Percentiles rank a stretch among this genome's conserved stretches.
Evolutionary conservation across 352 stramenopile species (phyloP).

Genomic region (Globisporangium nagaii): DNA sequence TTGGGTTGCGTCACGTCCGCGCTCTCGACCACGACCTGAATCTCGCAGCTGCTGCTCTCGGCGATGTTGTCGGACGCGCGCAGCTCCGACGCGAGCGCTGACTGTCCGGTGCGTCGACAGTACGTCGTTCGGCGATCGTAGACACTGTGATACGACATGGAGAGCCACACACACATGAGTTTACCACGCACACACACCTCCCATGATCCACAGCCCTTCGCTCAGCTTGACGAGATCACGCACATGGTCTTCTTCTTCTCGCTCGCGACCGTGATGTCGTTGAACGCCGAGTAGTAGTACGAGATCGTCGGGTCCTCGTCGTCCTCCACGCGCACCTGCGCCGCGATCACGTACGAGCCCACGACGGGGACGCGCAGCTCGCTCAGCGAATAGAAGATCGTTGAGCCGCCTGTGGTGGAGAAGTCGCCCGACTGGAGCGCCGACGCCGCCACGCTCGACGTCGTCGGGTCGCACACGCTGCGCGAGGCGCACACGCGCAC

Average conservation of each 20-base stretch:
- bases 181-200: not conserved
- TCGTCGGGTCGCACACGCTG: constrained; percentile 29
- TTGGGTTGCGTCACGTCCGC: constrained; percentile 24
- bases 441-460: constrained; percentile 15
- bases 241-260: constrained; percentile 2
- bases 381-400: constrained; percentile 34
- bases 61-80: constrained; percentile 16
- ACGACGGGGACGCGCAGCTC: constrained; percentile 26
- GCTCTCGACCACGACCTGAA: constrained; percentile 25
- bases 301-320: constrained; percentile 20
- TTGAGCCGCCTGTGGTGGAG: constrained; percentile 16
- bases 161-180: not conserved
- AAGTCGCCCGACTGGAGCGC: constrained; percentile 38
- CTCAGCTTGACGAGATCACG: too few relatives aligned
- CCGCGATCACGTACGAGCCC: constrained; percentile 39
- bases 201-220: too few relatives aligned
- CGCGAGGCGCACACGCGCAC: constrained; percentile 29
- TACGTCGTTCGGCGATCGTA: constrained; percentile 35
- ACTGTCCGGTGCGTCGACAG: constrained; percentile 37
- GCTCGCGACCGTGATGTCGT: constrained; percentile 27
- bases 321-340: constrained; percentile 39
- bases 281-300: constrained; percentile 51
- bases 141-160: constrained; percentile 13
- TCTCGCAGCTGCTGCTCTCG: constrained; percentile 39
- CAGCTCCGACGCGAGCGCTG: constrained; percentile 24